Evolutionary conservation across 2,329 filamentous ascomycete genomes (phyloP).

Genomic region (Neopestalotiopsis clavispora): DNA sequence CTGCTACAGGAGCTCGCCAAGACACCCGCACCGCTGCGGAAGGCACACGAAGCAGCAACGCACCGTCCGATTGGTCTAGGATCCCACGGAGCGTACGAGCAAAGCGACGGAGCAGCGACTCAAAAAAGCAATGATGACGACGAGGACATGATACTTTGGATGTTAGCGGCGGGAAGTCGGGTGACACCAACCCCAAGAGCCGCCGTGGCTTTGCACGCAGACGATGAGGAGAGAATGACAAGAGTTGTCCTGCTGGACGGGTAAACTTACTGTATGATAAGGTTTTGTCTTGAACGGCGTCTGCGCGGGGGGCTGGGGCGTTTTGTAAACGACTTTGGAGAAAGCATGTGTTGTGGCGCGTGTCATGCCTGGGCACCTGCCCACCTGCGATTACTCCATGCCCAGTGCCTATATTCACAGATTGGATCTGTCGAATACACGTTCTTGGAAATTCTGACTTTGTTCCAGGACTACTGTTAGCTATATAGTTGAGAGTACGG

Average conservation of each 20-base stretch:
- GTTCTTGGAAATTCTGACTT: too few species aligned
- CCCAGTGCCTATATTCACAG: too few species aligned
- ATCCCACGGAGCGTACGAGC: slow-evolving; percentile 4
- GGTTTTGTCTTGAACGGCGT: not conserved
- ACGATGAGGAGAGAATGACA: not conserved
- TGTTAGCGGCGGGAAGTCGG: not conserved
- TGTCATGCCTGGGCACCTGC: not conserved
- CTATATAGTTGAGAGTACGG: too few species aligned
- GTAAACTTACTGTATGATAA: not conserved
- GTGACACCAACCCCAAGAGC: not conserved
- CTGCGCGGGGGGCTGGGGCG: not conserved
- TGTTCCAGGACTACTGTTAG: too few species aligned
- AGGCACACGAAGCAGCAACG: slow-evolving; percentile 49
- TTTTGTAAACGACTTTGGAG: not conserved
- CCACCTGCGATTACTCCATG: too few species aligned
- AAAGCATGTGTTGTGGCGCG: not conserved
- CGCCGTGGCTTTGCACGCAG: not conserved
- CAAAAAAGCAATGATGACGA: not conserved
- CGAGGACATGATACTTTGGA: not conserved
- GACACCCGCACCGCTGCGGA: slow-evolving; percentile 62
- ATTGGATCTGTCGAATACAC: too few species aligned
- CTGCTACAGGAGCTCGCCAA: slow-evolving; percentile 66
- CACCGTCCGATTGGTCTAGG: slow-evolving; percentile 32
- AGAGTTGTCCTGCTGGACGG: not conserved
- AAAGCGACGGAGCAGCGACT: not conserved